Conservation (phyloP, 2,329 filamentous ascomycete species). For the Colletotrichum sp. region DNA sequence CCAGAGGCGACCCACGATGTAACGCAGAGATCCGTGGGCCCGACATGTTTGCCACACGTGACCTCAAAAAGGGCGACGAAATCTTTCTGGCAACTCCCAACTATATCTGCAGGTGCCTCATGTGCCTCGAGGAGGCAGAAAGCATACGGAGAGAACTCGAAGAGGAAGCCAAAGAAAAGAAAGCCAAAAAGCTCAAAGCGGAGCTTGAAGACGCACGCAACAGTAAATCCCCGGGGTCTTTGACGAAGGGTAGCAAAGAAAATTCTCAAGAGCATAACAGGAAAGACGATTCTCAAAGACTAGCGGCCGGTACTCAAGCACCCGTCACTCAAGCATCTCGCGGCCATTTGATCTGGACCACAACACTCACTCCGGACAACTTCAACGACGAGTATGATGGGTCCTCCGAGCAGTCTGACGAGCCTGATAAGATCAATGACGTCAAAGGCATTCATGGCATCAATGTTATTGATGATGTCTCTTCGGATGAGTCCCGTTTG, state of each 20-base stretch:
- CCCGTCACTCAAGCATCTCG: background rate
- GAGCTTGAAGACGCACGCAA: background rate
- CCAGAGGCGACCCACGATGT: background rate
- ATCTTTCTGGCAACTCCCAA: background rate
- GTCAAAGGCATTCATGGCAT: background rate
- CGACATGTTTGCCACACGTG: background rate
- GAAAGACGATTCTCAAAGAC: background rate
- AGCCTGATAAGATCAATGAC: background rate
- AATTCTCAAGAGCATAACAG: too few species aligned
- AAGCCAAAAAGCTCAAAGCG: background rate
- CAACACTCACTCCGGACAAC: background rate
- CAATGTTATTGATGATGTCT: background rate
- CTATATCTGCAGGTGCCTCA: background rate
- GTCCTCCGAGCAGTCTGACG: background rate
- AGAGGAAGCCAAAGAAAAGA: background rate
- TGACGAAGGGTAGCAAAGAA: background rate
- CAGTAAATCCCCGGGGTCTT: accelerated
- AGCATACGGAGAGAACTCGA: background rate
- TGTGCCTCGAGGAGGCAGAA: background rate
- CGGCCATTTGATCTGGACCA: background rate
- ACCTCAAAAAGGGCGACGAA: background rate
- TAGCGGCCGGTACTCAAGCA: background rate
- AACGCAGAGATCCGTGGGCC: background rate
- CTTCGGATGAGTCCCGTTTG: background rate
- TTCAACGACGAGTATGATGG: background rate